Evolutionary conservation across 768 basidiomycete genomes (phyloP).

Genomic region (Daedaleopsis sinensis): DNA sequence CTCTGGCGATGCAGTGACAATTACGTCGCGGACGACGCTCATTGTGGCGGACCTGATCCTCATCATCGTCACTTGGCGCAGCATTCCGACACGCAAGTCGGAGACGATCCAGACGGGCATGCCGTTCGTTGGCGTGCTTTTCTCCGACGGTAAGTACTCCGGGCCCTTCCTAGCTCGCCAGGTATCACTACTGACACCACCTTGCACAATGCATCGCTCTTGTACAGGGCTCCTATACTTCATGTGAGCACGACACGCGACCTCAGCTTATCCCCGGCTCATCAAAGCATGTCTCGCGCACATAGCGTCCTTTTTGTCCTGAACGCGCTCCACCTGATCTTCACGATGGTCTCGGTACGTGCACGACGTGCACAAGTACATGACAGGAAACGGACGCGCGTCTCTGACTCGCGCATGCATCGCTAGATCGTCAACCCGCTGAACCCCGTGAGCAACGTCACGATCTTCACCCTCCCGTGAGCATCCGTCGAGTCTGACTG

Average conservation of each 20-base stretch:
- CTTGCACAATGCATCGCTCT: neutral
- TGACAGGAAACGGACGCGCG: too few species aligned
- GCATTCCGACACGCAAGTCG: neutral
- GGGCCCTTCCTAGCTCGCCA: neutral
- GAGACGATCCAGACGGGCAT: neutral
- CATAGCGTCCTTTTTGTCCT: neutral
- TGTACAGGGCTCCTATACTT: neutral
- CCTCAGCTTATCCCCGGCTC: neutral
- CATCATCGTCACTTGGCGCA: neutral
- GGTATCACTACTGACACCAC: neutral
- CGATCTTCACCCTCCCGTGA: neutral
- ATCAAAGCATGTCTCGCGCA: neutral
- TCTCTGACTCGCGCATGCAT: too few species aligned
- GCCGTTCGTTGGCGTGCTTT: neutral
- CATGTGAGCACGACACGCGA: neutral
- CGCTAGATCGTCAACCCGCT: too few species aligned
- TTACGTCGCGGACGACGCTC: neutral
- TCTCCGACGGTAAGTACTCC: neutral
- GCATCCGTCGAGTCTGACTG: neutral
- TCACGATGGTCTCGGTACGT: neutral
- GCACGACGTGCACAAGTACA: too few species aligned
- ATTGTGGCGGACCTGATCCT: neutral
- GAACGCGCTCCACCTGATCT: neutral
- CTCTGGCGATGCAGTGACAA: neutral
- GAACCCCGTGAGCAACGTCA: too few species aligned